Evolutionary conservation across 2,329 filamentous ascomycete species (phyloP).

Genomic region (Drechslerella dactyloides): DNA sequence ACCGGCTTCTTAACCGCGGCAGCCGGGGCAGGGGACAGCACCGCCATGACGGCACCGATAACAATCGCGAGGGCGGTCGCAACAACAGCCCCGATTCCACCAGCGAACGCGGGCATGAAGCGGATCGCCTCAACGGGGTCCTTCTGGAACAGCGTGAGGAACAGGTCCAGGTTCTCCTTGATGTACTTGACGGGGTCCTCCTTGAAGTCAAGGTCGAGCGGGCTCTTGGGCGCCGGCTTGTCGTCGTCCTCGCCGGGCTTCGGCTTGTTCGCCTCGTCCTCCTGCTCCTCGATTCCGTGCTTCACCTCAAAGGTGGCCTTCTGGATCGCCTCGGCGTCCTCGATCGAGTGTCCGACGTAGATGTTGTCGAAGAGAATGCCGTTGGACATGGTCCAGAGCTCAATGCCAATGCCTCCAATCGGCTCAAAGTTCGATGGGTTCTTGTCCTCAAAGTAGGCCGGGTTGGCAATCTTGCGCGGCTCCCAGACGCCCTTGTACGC

Average conservation of each 20-base stretch:
- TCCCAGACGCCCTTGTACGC: constrained; percentile 96
- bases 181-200: constrained; percentile 88
- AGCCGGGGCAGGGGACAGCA: constrained; percentile 69
- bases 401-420: constrained; percentile 96
- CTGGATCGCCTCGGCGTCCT: constrained; percentile 87
- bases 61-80: constrained; percentile 75
- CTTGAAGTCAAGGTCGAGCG: constrained; percentile 80
- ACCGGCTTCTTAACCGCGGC: constrained; percentile 71
- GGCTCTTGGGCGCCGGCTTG: constrained; percentile 69
- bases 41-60: constrained; percentile 69
- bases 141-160: constrained; percentile 80
- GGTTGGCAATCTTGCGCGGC: constrained; percentile 96
- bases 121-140: constrained; percentile 84
- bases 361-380: constrained; percentile 99
- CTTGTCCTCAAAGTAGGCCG: constrained; percentile 96
- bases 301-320: constrained; percentile 90
- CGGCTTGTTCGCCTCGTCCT: constrained; percentile 79
- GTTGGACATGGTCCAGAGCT: constrained; percentile 99
- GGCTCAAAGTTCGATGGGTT: constrained; percentile 94
- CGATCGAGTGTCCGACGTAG: constrained; percentile 96
- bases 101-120: constrained; percentile 89
- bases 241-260: constrained; percentile 65
- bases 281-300: constrained; percentile 78
- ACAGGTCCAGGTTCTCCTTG: constrained; percentile 91
- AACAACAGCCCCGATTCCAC: constrained; percentile 73